Percentiles rank a stretch among this genome's conserved stretches.
Conservation (phyloP, 768 basidiomycete genomes). For the Russula lepida region DNA sequence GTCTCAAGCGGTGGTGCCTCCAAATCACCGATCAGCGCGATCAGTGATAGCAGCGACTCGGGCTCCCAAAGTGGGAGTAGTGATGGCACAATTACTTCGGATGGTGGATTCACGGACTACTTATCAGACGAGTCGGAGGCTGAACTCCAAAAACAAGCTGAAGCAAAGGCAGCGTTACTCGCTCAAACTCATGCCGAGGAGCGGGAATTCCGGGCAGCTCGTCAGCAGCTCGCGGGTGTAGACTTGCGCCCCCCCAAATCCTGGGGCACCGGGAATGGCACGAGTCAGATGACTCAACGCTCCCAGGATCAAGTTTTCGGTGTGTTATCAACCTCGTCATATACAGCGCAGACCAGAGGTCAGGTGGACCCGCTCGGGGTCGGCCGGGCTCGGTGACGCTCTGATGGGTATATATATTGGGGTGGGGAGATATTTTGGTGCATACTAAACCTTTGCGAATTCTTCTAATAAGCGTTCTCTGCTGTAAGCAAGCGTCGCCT, state of each 20-base stretch:
- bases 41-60: slow-evolving; percentile 47
- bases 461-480: background rate
- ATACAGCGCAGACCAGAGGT: slow-evolving; percentile 15
- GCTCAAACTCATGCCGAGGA: slow-evolving; percentile 80
- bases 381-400: slow-evolving; percentile 15
- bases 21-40: slow-evolving; percentile 35
- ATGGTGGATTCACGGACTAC: slow-evolving; percentile 85
- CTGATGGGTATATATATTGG: background rate
- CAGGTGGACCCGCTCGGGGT: slow-evolving; percentile 21
- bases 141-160: slow-evolving; percentile 79
- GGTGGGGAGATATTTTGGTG: background rate
- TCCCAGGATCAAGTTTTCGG: slow-evolving; percentile 15
- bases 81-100: slow-evolving; percentile 74
- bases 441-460: slow-evolving; percentile 4
- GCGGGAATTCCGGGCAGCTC: slow-evolving; percentile 70
- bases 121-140: slow-evolving; percentile 90
- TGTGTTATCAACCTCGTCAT: slow-evolving; percentile 12
- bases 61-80: slow-evolving; percentile 43
- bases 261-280: slow-evolving; percentile 43
- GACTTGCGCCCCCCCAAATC: slow-evolving; percentile 69
- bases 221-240: slow-evolving; percentile 67
- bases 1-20: slow-evolving; percentile 27
- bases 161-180: slow-evolving; percentile 63
- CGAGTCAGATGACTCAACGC: slow-evolving; percentile 13
- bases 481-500: slow-evolving; percentile 5